Conservation (phyloP, 139 green algal genomes). For the Coelastrella sp. region DNA sequence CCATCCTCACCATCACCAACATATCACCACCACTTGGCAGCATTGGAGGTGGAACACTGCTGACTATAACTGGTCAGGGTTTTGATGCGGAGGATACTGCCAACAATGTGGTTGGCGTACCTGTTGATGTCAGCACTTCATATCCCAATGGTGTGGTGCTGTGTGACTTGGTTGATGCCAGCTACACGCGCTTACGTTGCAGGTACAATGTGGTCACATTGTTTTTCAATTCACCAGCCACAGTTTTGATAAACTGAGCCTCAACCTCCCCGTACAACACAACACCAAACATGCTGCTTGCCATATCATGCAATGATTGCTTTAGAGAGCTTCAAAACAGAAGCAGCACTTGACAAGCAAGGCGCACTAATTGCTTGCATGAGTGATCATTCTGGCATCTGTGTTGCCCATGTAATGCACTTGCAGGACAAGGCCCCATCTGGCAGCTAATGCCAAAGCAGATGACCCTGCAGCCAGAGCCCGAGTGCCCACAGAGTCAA, state of each 20-base stretch:
- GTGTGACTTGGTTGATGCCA: constrained; percentile 16
- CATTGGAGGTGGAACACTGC: constrained; percentile 46
- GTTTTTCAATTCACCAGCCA: no score
- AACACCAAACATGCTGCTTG: not conserved
- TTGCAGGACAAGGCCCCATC: constrained; percentile 20
- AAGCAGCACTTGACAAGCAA: no score
- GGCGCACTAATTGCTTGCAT: no score
- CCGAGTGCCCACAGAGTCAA: constrained; percentile 23
- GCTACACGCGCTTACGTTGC: not conserved
- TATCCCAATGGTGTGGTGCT: constrained; percentile 50
- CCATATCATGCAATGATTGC: no score
- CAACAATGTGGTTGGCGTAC: constrained; percentile 38
- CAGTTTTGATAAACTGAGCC: no score
- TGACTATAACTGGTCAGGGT: constrained; percentile 43
- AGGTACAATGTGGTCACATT: no score
- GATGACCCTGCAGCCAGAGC: constrained; percentile 30
- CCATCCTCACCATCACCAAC: constrained; percentile 30
- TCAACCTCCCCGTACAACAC: no score
- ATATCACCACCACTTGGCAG: constrained; percentile 41
- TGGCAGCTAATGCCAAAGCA: constrained; percentile 44
- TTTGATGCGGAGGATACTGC: not conserved
- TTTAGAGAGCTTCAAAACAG: no score
- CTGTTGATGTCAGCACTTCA: constrained; percentile 45
- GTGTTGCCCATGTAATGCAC: not conserved
- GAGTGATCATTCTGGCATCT: no score